Evolutionary conservation across 371 early-diverging fungal genomes (phyloP).

Genomic region (Saksenaea vasiformis): DNA sequence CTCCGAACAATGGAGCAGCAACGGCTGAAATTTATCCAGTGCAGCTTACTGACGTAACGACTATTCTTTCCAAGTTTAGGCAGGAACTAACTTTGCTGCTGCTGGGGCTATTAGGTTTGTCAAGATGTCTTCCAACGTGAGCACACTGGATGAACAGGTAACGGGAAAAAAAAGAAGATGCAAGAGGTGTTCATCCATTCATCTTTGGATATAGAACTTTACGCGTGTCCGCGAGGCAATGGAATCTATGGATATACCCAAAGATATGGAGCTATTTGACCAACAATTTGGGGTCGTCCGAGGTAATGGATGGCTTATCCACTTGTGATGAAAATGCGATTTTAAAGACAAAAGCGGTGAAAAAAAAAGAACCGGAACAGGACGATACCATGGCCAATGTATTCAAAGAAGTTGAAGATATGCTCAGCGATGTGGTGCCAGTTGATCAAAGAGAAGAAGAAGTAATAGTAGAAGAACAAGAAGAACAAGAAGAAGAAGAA

Average conservation of each 20-base stretch:
- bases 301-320: not conserved
- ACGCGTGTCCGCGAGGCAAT: slow-evolving; percentile 25
- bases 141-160: slow-evolving; percentile 34
- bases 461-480: not conserved
- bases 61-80: not conserved
- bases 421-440: slow-evolving; percentile 13
- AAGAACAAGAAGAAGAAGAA: not conserved
- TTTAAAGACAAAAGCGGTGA: not conserved
- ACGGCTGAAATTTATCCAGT: slow-evolving; percentile 23
- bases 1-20: slow-evolving; percentile 23
- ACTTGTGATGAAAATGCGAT: not conserved
- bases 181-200: not conserved
- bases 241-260: slow-evolving; percentile 26
- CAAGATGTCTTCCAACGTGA: slow-evolving; percentile 29
- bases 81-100: not conserved
- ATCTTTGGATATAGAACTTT: slow-evolving; percentile 13
- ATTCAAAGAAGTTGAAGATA: slow-evolving; percentile 20
- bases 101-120: slow-evolving; percentile 18
- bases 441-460: not conserved
- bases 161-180: not conserved
- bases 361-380: not conserved
- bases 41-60: slow-evolving; percentile 28
- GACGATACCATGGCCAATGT: slow-evolving; percentile 16
- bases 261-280: slow-evolving; percentile 19
- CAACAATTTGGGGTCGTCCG: not conserved